Base-by-base conservation (phyloP, 257 asterid genomes). In the Fraxinus excelsior region DNA sequence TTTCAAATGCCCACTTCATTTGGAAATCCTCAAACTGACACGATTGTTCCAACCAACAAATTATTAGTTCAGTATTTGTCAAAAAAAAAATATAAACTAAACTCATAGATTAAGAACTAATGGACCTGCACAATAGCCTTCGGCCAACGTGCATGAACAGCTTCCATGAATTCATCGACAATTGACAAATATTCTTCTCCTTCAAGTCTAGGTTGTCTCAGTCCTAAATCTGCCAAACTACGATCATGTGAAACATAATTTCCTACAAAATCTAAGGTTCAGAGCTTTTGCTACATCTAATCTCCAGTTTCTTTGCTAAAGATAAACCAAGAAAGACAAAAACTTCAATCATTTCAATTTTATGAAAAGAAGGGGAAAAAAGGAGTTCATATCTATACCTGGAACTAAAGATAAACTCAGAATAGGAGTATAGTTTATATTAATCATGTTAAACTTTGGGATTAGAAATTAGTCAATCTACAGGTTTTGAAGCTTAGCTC, bases 131-230 rank as follows among this genome's bases (percentile, higher is more conserved):
- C 98, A 87, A 93, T 85, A 86, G 99, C 99, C 88, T 96, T 96
- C 34, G 99, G 99, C 99, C 99, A 96, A 79, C 99, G 99, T 58
- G 98, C 90, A 93, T 93, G 99, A 83, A 96, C 92, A 80, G 99
- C 99, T 84, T 96, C 98, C 97, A 96, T 91, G 86, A 96, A 90
- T 89, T 96, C 99, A 85, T 96, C 99, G 79, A 96, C 92, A 84
- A 93, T 86, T 7, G 93, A 80, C 73, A 96, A 79, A 82, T 93
- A 96, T 77, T 96, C 99, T 82, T 93, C 98, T 78, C 99, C 99
- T 87, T 96, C 99, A 81, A 96, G 82, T 86, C 99, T 90, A 75
- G 91, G 96, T 79, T 93, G 90, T 78, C 99, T 90, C 70, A 93
- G 81, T 84, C 99, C 99, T 85, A 96, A 90, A 93, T 96, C 99